Evolutionary conservation across 768 basidiomycete species (phyloP).

Genomic region (Tubosaeta sp.): DNA sequence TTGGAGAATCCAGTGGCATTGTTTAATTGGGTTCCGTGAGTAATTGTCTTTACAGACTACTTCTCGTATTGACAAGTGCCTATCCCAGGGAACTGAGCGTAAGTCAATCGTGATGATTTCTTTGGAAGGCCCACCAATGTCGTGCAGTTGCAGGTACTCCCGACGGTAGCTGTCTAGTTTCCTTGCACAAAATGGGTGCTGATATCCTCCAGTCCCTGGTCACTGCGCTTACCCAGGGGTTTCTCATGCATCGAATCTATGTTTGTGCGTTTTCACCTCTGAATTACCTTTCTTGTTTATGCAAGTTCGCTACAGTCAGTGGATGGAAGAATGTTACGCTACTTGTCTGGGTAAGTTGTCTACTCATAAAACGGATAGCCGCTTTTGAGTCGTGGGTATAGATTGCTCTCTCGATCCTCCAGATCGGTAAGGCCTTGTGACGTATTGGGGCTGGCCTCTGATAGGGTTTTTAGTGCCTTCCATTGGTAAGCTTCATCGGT

Average conservation of each 20-base stretch:
- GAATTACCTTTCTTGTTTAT: neutral
- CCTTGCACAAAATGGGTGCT: neutral
- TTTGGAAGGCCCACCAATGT: neutral
- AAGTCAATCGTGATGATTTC: neutral
- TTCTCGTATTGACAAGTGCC: neutral
- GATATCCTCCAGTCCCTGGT: neutral
- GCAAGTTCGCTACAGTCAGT: neutral
- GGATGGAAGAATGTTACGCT: neutral
- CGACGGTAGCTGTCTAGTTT: neutral
- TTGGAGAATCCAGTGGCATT: neutral
- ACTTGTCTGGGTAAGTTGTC: neutral
- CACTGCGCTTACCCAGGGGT: neutral
- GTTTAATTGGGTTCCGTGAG: neutral
- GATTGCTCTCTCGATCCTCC: neutral
- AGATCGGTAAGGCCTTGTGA: neutral
- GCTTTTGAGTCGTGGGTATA: neutral
- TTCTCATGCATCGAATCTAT: conserved; percentile 3
- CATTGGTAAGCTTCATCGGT: neutral
- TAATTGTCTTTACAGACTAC: neutral
- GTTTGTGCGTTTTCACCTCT: neutral
- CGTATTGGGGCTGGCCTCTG: neutral
- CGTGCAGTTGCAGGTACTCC: neutral
- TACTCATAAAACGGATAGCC: too few species aligned
- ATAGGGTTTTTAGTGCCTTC: neutral
- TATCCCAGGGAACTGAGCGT: neutral